phyloP scores from a whole-genome alignment of 2,329 filamentous ascomycete species.

The Plenodomus tracheiphilus region DNA sequence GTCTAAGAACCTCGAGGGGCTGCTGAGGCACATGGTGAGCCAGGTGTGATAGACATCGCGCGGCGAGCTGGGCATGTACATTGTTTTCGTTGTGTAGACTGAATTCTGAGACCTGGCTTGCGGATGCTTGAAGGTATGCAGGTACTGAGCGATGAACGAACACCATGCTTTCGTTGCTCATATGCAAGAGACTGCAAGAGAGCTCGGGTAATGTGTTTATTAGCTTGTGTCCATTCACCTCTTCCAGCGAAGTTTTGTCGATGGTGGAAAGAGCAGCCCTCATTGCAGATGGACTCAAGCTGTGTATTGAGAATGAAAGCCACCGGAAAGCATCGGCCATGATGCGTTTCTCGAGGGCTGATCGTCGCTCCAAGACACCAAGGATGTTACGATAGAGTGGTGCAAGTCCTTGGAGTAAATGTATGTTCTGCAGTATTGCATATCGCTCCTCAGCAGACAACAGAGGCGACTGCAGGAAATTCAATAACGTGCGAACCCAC shows the following conservation, averaged over 20 bases:
- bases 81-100: constrained; percentile 25
- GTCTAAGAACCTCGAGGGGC: constrained; percentile 22
- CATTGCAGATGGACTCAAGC: constrained; percentile 20
- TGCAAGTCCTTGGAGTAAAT: constrained; percentile 23
- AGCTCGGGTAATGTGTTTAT: constrained; percentile 24
- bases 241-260: constrained; percentile 3
- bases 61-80: constrained; percentile 34
- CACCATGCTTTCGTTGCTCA: constrained; percentile 17
- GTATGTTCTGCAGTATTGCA: constrained; percentile 16
- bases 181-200: constrained; percentile 30
- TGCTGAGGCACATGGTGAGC: constrained; percentile 31
- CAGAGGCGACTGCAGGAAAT: constrained; percentile 26
- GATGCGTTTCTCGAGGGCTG: constrained; percentile 22
- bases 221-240: constrained; percentile 4
- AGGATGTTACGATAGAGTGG: constrained; percentile 28
- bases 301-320: constrained; percentile 29
- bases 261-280: constrained; percentile 21
- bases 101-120: constrained; percentile 25
- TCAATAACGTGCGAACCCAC: constrained; percentile 30
- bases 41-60: constrained; percentile 33
- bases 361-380: constrained; percentile 16
- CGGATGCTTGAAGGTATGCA: constrained; percentile 25
- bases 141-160: constrained; percentile 32
- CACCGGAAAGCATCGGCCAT: constrained; percentile 30
- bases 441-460: constrained; percentile 32